Percentiles rank a stretch among this genome's conserved stretches.
These are phyloP conservation scores for Podaxis sp. DNA, from an alignment of 768 basidiomycete genomes.

Conservation along the genomic window DNA sequence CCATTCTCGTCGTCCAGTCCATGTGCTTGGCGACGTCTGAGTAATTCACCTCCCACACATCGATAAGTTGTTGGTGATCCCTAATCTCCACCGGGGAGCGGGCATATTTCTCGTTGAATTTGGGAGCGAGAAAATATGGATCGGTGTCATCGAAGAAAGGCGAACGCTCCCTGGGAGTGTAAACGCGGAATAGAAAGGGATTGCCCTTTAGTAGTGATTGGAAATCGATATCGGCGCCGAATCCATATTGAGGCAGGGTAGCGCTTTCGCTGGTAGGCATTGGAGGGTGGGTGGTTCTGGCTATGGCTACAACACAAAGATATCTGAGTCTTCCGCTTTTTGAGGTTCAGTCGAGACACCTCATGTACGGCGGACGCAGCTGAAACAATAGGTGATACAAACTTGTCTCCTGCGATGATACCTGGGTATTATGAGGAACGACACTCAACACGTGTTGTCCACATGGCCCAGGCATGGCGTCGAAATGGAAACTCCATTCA, in stretches of 20 bases:
- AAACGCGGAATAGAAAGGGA: slow-evolving; percentile 77
- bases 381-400: slow-evolving; percentile 25
- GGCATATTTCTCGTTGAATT: slow-evolving; percentile 53
- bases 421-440: slow-evolving; percentile 7
- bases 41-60: slow-evolving; percentile 45
- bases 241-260: slow-evolving; percentile 71
- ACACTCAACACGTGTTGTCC: slow-evolving; percentile 33
- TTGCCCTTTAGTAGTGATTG: slow-evolving; percentile 60
- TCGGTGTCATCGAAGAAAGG: slow-evolving; percentile 54
- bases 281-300: slow-evolving; percentile 28
- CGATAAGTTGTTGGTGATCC: slow-evolving; percentile 24
- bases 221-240: slow-evolving; percentile 63
- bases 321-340: slow-evolving; percentile 9
- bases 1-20: slow-evolving; percentile 75
- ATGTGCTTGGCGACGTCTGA: slow-evolving; percentile 67
- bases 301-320: slow-evolving; percentile 1
- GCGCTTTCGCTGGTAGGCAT: slow-evolving; percentile 25
- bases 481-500: slow-evolving; percentile 8
- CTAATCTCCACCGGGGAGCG: slow-evolving; percentile 31
- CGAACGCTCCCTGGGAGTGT: slow-evolving; percentile 67
- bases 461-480: slow-evolving; percentile 2
- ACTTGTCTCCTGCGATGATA: background rate
- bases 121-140: slow-evolving; percentile 68
- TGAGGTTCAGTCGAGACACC: slow-evolving; percentile 21
- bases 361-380: slow-evolving; percentile 32